phyloP scores from a whole-genome alignment of 306 rosid species.

The Corylus americana region DNA sequence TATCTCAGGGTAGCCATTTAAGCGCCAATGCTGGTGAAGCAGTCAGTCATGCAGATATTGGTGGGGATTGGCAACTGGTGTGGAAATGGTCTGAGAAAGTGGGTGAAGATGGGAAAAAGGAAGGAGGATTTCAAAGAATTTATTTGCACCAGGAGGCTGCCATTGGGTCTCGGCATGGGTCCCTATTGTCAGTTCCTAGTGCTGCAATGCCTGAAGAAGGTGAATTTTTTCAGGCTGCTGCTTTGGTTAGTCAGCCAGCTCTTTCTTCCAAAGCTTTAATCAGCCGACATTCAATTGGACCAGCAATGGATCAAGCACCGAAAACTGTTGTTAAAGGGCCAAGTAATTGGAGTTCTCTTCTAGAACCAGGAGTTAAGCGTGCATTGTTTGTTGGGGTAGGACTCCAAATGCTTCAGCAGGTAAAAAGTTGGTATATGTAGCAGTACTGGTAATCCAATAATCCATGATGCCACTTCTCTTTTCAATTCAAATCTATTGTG shows the following conservation, averaged over 20 bases:
- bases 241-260: conserved; percentile 70
- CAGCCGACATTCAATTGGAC: conserved; percentile 69
- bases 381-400: conserved; percentile 85
- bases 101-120: conserved; percentile 72
- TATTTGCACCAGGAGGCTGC: conserved; percentile 86
- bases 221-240: conserved; percentile 69
- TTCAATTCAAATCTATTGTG: background rate
- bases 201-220: conserved; percentile 57
- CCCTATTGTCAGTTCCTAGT: conserved; percentile 67
- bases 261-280: conserved; percentile 50
- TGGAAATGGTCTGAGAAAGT: conserved; percentile 93
- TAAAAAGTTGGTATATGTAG: conserved; percentile 2
- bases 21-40: conserved; percentile 62
- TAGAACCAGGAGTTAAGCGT: conserved; percentile 82
- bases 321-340: conserved; percentile 43
- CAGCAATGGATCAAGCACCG: conserved; percentile 52
- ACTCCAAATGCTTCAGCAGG: conserved; percentile 97
- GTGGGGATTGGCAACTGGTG: conserved; percentile 97
- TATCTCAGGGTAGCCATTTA: conserved; percentile 61
- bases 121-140: conserved; percentile 84
- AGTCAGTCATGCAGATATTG: conserved; percentile 73
- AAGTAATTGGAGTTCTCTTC: conserved; percentile 50
- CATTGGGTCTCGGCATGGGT: conserved; percentile 65
- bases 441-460: background rate
- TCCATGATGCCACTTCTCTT: background rate